Evolutionary conservation across 2,329 filamentous ascomycete species (phyloP).

Genomic region (Dendryphion nanum): DNA sequence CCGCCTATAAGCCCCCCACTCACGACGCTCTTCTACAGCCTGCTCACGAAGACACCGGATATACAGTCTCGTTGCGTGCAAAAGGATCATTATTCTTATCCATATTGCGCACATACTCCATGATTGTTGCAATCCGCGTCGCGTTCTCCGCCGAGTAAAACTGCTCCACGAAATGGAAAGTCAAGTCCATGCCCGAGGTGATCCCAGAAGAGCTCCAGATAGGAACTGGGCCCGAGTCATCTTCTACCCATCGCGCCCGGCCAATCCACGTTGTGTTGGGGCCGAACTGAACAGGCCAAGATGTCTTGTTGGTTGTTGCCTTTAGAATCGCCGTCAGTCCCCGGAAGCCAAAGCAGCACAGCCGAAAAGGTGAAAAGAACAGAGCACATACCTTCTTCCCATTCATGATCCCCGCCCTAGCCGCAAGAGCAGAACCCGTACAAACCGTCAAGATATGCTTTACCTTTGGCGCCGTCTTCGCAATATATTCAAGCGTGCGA

Average conservation of each 20-base stretch:
- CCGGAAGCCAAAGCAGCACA: background rate
- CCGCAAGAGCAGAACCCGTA: constrained; percentile 58
- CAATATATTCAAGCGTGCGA: constrained; percentile 41
- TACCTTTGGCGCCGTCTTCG: constrained; percentile 45
- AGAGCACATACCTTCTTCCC: background rate
- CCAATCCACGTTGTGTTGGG: constrained; percentile 57
- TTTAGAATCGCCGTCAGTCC: constrained; percentile 39
- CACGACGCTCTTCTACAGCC: no score
- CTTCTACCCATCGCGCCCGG: constrained; percentile 60
- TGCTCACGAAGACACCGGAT: no score
- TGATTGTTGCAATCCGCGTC: constrained; percentile 42
- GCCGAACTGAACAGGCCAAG: constrained; percentile 42
- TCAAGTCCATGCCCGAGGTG: constrained; percentile 59
- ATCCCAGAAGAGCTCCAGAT: constrained; percentile 63
- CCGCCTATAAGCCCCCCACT: no score
- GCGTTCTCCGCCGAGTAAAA: constrained; percentile 52
- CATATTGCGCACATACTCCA: constrained; percentile 56
- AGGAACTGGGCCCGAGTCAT: constrained; percentile 49
- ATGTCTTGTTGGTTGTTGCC: constrained; percentile 63
- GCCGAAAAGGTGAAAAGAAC: background rate
- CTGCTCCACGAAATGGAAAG: constrained; percentile 52
- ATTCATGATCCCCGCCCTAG: constrained; percentile 57
- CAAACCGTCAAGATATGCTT: constrained; percentile 61
- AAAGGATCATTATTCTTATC: constrained; percentile 55
- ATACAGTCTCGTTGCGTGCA: no score